Evolutionary conservation across 352 stramenopile genomes (phyloP).

Genomic region (Globisporangium cystogenes): DNA sequence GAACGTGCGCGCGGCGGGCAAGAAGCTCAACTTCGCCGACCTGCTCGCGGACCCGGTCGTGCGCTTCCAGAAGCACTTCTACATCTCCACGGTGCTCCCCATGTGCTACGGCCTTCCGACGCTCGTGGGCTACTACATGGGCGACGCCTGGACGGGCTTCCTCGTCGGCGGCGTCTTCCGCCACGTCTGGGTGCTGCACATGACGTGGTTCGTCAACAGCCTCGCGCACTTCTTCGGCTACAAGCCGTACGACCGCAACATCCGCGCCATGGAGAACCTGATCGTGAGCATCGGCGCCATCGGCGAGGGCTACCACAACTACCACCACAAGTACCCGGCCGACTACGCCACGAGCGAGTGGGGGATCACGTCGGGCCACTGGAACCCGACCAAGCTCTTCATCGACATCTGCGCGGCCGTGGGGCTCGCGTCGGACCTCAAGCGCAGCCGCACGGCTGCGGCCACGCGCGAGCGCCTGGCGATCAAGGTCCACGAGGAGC

Average conservation of each 20-base stretch:
- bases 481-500: constrained; percentile 57
- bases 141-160: constrained; percentile 92
- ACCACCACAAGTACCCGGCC: constrained; percentile 97
- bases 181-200: constrained; percentile 96
- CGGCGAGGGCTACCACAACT: constrained; percentile 98
- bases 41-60: constrained; percentile 93
- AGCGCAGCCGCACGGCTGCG: constrained; percentile 88
- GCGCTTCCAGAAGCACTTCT: constrained; percentile 94
- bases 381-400: constrained; percentile 98
- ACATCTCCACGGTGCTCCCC: constrained; percentile 85
- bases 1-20: constrained; percentile 75
- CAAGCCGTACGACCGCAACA: constrained; percentile 97
- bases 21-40: constrained; percentile 95
- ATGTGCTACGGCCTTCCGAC: constrained; percentile 97
- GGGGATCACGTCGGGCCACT: constrained; percentile 93
- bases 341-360: constrained; percentile 98
- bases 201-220: constrained; percentile 99
- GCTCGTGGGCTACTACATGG: constrained; percentile 87
- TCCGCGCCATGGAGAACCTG: constrained; percentile 95
- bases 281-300: constrained; percentile 95
- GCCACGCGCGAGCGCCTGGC: constrained; percentile 62
- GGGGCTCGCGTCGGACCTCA: constrained; percentile 94
- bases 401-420: constrained; percentile 92
- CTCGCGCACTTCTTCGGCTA: constrained; percentile 98
- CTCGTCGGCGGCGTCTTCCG: constrained; percentile 95